Evolutionary conservation across 768 basidiomycete species (phyloP).

Genomic region (Mycena haematopus): DNA sequence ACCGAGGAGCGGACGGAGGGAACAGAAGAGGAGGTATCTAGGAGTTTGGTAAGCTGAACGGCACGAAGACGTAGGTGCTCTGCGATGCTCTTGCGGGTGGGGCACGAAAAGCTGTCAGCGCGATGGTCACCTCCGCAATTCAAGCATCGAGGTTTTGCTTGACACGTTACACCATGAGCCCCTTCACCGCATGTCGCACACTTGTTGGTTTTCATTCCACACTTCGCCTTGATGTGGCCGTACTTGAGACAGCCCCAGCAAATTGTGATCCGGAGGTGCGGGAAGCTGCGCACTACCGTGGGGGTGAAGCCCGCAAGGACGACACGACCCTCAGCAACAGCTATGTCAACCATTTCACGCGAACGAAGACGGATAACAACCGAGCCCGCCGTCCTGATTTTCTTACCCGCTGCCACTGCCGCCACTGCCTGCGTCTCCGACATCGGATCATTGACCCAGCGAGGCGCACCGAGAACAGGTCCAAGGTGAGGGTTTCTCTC

Average conservation of each 20-base stretch:
- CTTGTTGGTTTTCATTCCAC: not conserved
- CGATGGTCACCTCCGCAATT: conserved; percentile 3
- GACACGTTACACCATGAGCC: not conserved
- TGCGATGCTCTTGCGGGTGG: not conserved
- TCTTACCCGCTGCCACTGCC: not conserved
- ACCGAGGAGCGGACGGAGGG: not conserved
- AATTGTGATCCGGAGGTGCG: not conserved
- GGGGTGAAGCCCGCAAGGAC: not conserved
- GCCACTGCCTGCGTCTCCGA: not conserved
- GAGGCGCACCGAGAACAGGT: not conserved
- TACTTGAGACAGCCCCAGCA: not conserved
- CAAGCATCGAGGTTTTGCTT: not conserved
- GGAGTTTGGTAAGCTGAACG: not conserved
- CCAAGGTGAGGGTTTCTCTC: not conserved
- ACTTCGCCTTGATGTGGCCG: not conserved
- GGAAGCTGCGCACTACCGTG: not conserved
- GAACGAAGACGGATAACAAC: not conserved
- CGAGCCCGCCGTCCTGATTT: not conserved
- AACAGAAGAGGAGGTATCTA: not conserved
- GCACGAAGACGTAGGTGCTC: not conserved
- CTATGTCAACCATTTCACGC: not conserved
- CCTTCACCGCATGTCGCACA: not conserved
- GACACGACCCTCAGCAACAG: not conserved
- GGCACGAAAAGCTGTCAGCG: not conserved
- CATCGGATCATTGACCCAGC: not conserved